A percentile compares a stretch with the other conserved stretches of the same genome.
phyloP scores from a whole-genome alignment of 2,329 filamentous ascomycete genomes.

The Pseudogymnoascus verrucosus region DNA sequence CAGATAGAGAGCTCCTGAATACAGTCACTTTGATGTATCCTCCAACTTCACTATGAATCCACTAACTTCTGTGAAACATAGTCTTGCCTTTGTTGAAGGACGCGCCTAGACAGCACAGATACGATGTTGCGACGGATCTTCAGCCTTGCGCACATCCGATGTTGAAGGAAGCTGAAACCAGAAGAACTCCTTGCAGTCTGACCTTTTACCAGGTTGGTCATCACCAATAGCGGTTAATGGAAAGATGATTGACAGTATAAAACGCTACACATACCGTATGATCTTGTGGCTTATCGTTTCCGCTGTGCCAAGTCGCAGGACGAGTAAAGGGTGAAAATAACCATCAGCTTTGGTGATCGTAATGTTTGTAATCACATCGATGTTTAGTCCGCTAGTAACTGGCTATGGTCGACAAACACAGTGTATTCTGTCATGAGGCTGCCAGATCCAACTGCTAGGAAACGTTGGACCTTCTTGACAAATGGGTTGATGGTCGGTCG shows the following conservation, averaged over 20 bases:
- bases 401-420: background rate
- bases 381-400: background rate
- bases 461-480: background rate
- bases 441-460: background rate
- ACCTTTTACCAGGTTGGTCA: constrained; percentile 57
- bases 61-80: constrained; percentile 23
- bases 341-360: background rate
- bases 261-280: constrained; percentile 12
- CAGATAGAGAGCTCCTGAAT: constrained; percentile 46
- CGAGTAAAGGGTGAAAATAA: background rate
- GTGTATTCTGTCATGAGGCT: background rate
- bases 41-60: constrained; percentile 21
- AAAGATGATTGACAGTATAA: background rate
- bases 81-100: constrained; percentile 25
- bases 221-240: constrained; percentile 34
- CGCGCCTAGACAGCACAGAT: constrained; percentile 15
- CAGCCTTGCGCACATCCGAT: constrained; percentile 13
- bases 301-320: background rate
- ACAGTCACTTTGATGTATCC: constrained; percentile 32
- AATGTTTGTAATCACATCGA: background rate
- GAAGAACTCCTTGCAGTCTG: constrained; percentile 43
- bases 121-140: constrained; percentile 20
- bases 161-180: constrained; percentile 34
- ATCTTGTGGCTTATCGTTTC: background rate
- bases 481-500: background rate